Conservation (phyloP, 2,329 filamentous ascomycete species). For the Alternaria gaisen region DNA sequence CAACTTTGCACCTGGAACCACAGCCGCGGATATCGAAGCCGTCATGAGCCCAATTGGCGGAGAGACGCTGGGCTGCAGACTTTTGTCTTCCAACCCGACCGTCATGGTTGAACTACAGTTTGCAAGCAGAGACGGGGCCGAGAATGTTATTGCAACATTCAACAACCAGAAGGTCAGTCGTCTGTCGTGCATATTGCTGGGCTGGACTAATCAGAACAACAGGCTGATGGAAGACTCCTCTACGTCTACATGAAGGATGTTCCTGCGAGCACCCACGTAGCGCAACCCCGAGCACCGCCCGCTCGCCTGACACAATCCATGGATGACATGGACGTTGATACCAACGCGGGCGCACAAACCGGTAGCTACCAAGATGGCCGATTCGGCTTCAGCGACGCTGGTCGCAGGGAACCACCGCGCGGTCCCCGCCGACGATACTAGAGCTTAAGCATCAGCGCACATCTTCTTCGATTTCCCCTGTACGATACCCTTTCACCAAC, state of each 20-base stretch:
- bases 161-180: conserved; percentile 76
- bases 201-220: conserved; percentile 39
- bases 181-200: neutral
- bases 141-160: conserved; percentile 77
- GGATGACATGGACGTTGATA: conserved; percentile 56
- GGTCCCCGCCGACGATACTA: conserved; percentile 48
- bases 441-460: neutral
- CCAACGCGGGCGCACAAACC: conserved; percentile 34
- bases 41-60: conserved; percentile 79
- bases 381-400: conserved; percentile 52
- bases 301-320: conserved; percentile 33
- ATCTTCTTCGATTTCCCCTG: conserved; percentile 22
- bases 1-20: conserved; percentile 84
- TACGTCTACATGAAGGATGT: conserved; percentile 74
- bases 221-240: conserved; percentile 79
- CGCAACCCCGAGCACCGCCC: conserved; percentile 40
- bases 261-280: conserved; percentile 36
- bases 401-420: conserved; percentile 39
- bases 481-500: conserved; percentile 40
- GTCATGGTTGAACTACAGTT: conserved; percentile 83
- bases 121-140: conserved; percentile 74
- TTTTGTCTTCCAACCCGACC: conserved; percentile 73
- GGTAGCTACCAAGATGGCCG: conserved; percentile 56
- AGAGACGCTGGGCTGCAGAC: conserved; percentile 69
- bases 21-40: conserved; percentile 82